Evolutionary conservation across 2,329 filamentous ascomycete genomes (phyloP).

Genomic region (Talaromyces sp.): DNA sequence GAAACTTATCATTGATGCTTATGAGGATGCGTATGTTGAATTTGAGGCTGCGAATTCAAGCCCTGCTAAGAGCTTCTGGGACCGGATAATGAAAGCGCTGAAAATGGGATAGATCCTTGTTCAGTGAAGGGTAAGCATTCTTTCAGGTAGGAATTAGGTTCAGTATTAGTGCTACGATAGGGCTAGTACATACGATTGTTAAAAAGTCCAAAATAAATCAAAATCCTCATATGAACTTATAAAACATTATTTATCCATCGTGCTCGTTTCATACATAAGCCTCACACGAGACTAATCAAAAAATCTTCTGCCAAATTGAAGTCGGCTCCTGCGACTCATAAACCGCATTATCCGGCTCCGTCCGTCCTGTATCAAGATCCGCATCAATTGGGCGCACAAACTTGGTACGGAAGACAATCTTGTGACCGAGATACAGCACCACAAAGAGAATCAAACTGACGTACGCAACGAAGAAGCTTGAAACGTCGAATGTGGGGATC

Average conservation of each 20-base stretch:
- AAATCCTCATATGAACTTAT: neutral
- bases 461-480: constrained; percentile 65
- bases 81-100: too few relatives aligned
- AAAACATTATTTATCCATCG: neutral
- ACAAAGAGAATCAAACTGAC: constrained; percentile 64
- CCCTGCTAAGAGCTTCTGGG: too few relatives aligned
- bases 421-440: constrained; percentile 54
- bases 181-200: neutral
- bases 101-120: too few relatives aligned
- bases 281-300: neutral
- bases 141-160: neutral
- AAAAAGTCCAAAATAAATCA: neutral
- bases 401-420: constrained; percentile 45
- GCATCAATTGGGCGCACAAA: constrained; percentile 42
- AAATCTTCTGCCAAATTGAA: constrained; percentile 31
- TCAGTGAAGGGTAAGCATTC: too few relatives aligned
- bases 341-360: constrained; percentile 34
- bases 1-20: too few relatives aligned
- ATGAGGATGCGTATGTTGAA: too few relatives aligned
- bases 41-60: too few relatives aligned
- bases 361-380: constrained; percentile 45
- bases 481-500: constrained; percentile 51
- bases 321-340: constrained; percentile 37
- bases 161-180: neutral
- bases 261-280: neutral